A percentile compares a stretch with the other conserved stretches of the same genome.
Evolutionary conservation across 495 filamentous ascomycete species (phyloP).

Genomic region (Cercophora samala): DNA sequence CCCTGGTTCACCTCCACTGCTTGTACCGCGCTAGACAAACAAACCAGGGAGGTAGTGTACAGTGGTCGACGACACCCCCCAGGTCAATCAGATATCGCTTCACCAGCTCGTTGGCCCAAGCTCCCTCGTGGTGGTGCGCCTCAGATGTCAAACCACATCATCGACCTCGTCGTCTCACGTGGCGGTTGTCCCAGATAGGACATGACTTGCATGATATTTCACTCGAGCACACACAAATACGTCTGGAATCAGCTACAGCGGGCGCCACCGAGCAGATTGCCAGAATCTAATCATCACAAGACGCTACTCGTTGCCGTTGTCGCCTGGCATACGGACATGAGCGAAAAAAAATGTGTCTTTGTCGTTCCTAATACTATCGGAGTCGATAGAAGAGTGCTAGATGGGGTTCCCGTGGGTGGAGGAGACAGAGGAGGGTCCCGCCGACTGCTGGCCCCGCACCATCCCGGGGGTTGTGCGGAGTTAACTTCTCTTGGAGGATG

Average conservation of each 20-base stretch:
- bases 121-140: not conserved
- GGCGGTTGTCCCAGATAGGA: not conserved
- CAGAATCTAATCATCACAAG: not conserved
- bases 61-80: not conserved
- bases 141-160: not conserved
- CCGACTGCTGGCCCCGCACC: not conserved
- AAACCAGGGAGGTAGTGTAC: no score
- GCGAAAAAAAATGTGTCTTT: conserved; percentile 3
- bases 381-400: not conserved
- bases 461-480: not conserved
- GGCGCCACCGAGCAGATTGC: not conserved
- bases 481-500: not conserved
- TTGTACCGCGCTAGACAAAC: no score
- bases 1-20: no score
- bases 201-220: not conserved
- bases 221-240: not conserved
- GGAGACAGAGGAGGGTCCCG: not conserved
- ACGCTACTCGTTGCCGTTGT: not conserved
- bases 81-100: conserved; percentile 4
- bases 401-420: not conserved
- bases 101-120: not conserved
- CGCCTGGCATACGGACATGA: not conserved
- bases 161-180: not conserved
- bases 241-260: not conserved
- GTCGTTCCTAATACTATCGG: not conserved